Percentiles rank a stretch among this genome's conserved stretches.
phyloP scores from a whole-genome alignment of 2,329 filamentous ascomycete genomes.

The Corinectria fuckeliana region DNA sequence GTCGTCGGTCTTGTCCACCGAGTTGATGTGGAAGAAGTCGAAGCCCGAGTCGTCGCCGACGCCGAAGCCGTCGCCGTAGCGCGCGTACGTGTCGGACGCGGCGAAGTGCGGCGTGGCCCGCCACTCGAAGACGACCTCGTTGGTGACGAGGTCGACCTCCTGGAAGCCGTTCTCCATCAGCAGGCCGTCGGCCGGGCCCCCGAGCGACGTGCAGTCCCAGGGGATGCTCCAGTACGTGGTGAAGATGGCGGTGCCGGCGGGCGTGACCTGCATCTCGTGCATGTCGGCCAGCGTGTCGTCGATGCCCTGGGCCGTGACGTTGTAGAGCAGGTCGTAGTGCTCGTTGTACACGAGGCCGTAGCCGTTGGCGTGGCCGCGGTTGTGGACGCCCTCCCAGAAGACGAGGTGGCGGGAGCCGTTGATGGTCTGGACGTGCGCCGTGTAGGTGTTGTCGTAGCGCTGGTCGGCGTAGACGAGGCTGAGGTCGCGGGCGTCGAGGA shows the following conservation, averaged over 20 bases:
- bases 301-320: slow-evolving; percentile 46
- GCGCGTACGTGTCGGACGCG: slow-evolving; percentile 34
- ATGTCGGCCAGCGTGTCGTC: slow-evolving; percentile 45
- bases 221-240: slow-evolving; percentile 47
- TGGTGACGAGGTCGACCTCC: slow-evolving; percentile 46
- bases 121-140: slow-evolving; percentile 47
- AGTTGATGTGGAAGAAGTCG: slow-evolving; percentile 50
- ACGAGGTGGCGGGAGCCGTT: slow-evolving; percentile 43
- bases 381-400: slow-evolving; percentile 44
- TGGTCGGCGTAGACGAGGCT: slow-evolving; percentile 48
- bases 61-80: slow-evolving; percentile 39
- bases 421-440: slow-evolving; percentile 39
- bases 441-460: slow-evolving; percentile 36
- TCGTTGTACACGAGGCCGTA: slow-evolving; percentile 42
- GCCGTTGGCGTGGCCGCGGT: slow-evolving; percentile 39
- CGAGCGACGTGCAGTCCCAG: slow-evolving; percentile 40
- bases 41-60: slow-evolving; percentile 40
- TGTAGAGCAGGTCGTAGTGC: slow-evolving; percentile 46
- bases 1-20: slow-evolving; percentile 36
- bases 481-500: slow-evolving; percentile 44
- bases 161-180: slow-evolving; percentile 49
- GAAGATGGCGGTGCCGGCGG: slow-evolving; percentile 49
- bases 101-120: slow-evolving; percentile 42
- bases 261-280: slow-evolving; percentile 53
- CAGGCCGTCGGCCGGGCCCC: slow-evolving; percentile 40